Evolutionary conservation across 2,329 filamentous ascomycete species (phyloP).

Genomic region (Neonectria magnoliae): DNA sequence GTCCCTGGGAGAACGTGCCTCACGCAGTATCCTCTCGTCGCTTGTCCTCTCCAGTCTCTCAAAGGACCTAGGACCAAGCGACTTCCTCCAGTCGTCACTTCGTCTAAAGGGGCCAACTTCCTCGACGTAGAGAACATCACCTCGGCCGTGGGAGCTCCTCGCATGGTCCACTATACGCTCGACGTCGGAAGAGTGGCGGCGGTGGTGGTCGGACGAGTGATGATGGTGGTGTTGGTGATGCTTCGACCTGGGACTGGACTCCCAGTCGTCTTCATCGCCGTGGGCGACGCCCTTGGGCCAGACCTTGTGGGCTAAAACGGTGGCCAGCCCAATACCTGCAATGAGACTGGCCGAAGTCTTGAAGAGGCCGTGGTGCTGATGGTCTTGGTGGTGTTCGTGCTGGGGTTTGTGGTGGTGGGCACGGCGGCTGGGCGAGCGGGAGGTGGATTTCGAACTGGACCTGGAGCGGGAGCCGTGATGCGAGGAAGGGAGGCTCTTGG

Average conservation of each 20-base stretch:
- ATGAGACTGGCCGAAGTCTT: slow-evolving; percentile 47
- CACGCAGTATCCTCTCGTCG: slow-evolving; percentile 24
- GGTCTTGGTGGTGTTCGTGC: slow-evolving; percentile 23
- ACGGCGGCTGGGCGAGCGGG: slow-evolving; percentile 33
- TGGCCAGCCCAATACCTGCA: slow-evolving; percentile 49
- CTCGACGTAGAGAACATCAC: slow-evolving; percentile 34
- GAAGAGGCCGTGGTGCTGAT: slow-evolving; percentile 40
- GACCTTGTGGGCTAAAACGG: slow-evolving; percentile 48
- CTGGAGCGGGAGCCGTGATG: slow-evolving; percentile 27
- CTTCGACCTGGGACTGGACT: slow-evolving; percentile 21
- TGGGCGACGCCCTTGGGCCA: slow-evolving; percentile 48
- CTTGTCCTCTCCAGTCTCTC: slow-evolving; percentile 25
- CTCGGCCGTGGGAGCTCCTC: slow-evolving; percentile 17
- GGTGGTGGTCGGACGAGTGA: slow-evolving; percentile 15
- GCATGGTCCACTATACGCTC: slow-evolving; percentile 29
- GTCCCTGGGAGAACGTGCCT: neutral
- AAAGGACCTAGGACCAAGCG: slow-evolving; percentile 26
- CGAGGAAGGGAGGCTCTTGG: slow-evolving; percentile 18
- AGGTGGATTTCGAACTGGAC: slow-evolving; percentile 36
- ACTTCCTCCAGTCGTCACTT: slow-evolving; percentile 22
- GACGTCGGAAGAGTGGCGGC: slow-evolving; percentile 23
- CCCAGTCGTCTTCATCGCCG: slow-evolving; percentile 46
- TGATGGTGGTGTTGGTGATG: slow-evolving; percentile 26
- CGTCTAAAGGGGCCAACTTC: slow-evolving; percentile 25
- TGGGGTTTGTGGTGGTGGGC: slow-evolving; percentile 25